Base-by-base conservation (phyloP, 2,329 filamentous ascomycete species). In the Domatiomyces globalis region DNA sequence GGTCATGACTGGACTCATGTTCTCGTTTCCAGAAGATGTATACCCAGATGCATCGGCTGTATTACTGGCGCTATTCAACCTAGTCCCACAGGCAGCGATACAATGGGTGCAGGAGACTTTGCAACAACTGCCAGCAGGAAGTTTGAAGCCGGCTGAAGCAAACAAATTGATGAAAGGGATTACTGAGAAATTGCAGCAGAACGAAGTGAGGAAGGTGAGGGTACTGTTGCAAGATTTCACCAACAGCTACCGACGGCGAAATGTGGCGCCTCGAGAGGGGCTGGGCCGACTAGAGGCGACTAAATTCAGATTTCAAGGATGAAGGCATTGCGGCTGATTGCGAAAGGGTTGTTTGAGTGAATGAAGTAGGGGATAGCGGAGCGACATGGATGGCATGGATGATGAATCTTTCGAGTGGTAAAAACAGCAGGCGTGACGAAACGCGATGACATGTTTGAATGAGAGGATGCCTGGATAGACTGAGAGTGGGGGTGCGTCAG, bases 1-100 rank as follows among this genome's bases (percentile, higher is more conserved):
- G 57, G 83, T 94, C 52, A 76, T 98, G 71, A 92, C 89, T 1
- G 92, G 92, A 54, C 94, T 98, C 89, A 96, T 98, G 90, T 95
- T 95, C 66, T 94, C 85, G 0, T 98, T 98, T 70, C 94, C 92
- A 0, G 80, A 86, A 44, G 92, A 96, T 66, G 95, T 89, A 69
- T 94, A 96, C 63, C 83, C 89, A 0, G 92, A 98, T 64, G 89
- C 88, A 15, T 95, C 87, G 47, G 89, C 88, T 4, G 87, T 95
- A n/a, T 71, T 98, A 49, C 79, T 98, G 54, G 83, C 84, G 2
- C 75, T 96, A 57, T 95, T 98, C 64, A 84, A 95, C 66, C 72
- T 96, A 43, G 73, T 94, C 63, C 92, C 92, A 0, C 73, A 79
- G 50, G 78, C 92, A 63, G 87, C 88, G 12, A 81, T 85, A 1